These are phyloP conservation scores for Linum trigynum DNA, from an alignment of 345 rosid species.

Conservation along the genomic window DNA sequence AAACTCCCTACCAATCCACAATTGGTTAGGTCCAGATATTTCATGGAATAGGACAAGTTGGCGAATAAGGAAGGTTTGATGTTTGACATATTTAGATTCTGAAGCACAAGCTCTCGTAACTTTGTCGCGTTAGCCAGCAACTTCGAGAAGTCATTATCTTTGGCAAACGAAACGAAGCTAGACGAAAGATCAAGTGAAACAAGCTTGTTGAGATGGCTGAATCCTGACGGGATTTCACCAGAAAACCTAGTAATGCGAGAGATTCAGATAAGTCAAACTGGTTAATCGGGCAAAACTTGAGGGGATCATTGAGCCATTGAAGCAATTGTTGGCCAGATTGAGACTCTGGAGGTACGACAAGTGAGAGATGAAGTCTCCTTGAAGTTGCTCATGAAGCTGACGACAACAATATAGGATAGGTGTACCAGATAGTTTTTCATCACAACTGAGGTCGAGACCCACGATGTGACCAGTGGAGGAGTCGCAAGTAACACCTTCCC, in stretches of 20 bases:
- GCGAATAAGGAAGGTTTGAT: too few species aligned
- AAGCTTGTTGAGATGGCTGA: slow-evolving; percentile 10
- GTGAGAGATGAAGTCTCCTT: slow-evolving; percentile 15
- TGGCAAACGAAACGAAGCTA: background rate
- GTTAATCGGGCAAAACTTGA: slow-evolving; percentile 3
- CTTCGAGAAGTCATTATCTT: background rate
- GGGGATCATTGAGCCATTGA: slow-evolving; percentile 6
- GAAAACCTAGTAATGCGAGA: background rate
- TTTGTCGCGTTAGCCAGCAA: slow-evolving; percentile 9
- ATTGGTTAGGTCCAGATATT: background rate
- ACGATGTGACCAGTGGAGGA: slow-evolving; percentile 8
- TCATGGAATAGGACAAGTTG: slow-evolving; percentile 13
- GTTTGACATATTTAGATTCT: too few species aligned
- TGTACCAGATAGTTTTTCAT: too few species aligned
- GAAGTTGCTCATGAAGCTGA: background rate
- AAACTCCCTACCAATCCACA: slow-evolving; percentile 3
- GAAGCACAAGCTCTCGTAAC: slow-evolving; percentile 6
- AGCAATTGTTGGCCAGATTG: slow-evolving; percentile 21
- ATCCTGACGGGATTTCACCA: too few species aligned
- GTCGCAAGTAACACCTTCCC: slow-evolving; percentile 28
- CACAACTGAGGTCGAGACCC: slow-evolving; percentile 14
- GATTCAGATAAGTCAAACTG: slow-evolving; percentile 10
- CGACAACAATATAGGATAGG: too few species aligned
- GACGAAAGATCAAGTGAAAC: slow-evolving; percentile 16
- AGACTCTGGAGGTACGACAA: slow-evolving; percentile 18